phyloP scores from a whole-genome alignment of 495 filamentous ascomycete genomes.

The Penicillium atrosanguineum region DNA sequence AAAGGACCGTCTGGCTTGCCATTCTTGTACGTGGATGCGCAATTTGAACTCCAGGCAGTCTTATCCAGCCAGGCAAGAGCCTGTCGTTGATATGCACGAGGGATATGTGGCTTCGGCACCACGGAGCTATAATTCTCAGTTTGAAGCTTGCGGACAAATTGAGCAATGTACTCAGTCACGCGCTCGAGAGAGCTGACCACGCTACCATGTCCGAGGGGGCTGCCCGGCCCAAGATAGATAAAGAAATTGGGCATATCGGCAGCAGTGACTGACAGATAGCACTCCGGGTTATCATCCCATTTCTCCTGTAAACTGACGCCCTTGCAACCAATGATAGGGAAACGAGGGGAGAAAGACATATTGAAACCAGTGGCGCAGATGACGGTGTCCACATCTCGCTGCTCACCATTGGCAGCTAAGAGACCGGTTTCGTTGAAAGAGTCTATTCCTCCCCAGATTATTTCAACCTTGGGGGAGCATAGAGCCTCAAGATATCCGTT shows the following conservation, averaged over 20 bases:
- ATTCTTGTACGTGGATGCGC: slow-evolving; percentile 10
- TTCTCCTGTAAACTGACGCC: slow-evolving; percentile 29
- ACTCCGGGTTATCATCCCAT: too few species aligned
- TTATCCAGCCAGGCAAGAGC: slow-evolving; percentile 1
- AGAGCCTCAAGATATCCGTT: slow-evolving; percentile 40
- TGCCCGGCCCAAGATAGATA: too few species aligned
- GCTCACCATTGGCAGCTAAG: slow-evolving; percentile 31
- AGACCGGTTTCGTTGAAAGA: slow-evolving; percentile 11
- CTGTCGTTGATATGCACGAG: not conserved
- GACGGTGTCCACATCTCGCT: slow-evolving; percentile 43
- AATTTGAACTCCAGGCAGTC: slow-evolving; percentile 8
- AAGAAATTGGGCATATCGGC: too few species aligned
- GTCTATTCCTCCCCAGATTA: slow-evolving; percentile 41
- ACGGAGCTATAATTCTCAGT: too few species aligned
- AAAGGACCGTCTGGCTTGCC: slow-evolving; percentile 6
- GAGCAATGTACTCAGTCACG: too few species aligned
- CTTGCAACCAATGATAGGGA: slow-evolving; percentile 35
- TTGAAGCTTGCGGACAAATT: too few species aligned
- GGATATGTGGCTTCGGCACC: too few species aligned
- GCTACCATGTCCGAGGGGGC: too few species aligned
- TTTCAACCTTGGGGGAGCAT: slow-evolving; percentile 24
- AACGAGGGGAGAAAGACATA: slow-evolving; percentile 37
- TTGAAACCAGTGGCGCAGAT: slow-evolving; percentile 53
- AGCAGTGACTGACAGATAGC: too few species aligned
- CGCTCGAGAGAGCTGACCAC: too few species aligned